Conservation (phyloP, 768 basidiomycete genomes). For the Amanita polypyramis region DNA sequence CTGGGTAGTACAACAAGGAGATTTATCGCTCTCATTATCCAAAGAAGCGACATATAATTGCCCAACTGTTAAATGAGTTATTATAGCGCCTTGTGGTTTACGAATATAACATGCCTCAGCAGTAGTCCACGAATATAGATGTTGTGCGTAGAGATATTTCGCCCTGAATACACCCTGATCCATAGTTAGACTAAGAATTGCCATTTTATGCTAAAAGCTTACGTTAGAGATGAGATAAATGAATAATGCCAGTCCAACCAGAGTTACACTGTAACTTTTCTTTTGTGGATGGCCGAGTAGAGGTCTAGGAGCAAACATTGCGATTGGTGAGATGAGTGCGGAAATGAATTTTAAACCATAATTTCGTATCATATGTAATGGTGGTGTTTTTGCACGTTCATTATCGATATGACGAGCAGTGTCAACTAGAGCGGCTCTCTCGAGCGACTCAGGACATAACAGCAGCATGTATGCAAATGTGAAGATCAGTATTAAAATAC, state of each 20-base stretch:
- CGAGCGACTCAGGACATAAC: constrained; percentile 46
- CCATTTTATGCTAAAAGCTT: constrained; percentile 15
- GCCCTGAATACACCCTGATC: constrained; percentile 56
- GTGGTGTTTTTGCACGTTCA: constrained; percentile 20
- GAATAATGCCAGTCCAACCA: constrained; percentile 56
- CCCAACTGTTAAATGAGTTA: constrained; percentile 35
- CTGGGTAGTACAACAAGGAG: constrained; percentile 60
- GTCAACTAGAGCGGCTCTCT: constrained; percentile 13
- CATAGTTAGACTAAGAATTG: constrained; percentile 4
- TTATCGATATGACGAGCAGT: constrained; percentile 14
- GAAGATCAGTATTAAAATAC: constrained; percentile 25
- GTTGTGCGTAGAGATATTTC: constrained; percentile 72
- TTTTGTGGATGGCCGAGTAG: constrained; percentile 26
- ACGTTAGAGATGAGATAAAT: constrained; percentile 56
- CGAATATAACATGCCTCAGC: constrained; percentile 29
- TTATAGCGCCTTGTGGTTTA: neutral
- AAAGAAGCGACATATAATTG: constrained; percentile 66
- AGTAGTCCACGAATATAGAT: constrained; percentile 60
- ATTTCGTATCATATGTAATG: constrained; percentile 17
- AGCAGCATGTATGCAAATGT: constrained; percentile 31
- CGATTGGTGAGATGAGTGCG: constrained; percentile 52
- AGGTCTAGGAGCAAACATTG: constrained; percentile 54
- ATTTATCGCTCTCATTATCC: constrained; percentile 52
- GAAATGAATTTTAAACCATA: constrained; percentile 21
- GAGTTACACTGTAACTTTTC: constrained; percentile 68